Percentiles rank a stretch among this genome's conserved stretches.
phyloP scores from a whole-genome alignment of 352 stramenopile genomes.

The Phytophthora palmivora region DNA sequence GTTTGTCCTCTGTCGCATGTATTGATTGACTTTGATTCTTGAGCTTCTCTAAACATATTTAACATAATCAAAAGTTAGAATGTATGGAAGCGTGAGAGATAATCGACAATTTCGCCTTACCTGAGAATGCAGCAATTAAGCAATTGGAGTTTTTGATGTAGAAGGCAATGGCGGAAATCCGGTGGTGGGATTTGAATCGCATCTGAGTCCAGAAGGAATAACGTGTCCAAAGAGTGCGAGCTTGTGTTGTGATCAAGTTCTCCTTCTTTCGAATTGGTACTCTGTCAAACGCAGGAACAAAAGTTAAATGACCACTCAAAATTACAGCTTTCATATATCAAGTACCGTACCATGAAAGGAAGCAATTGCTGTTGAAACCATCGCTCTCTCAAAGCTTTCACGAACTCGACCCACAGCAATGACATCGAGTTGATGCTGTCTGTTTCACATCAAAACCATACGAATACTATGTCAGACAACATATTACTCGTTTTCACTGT shows the following conservation, averaged over 20 bases:
- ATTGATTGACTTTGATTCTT: slow-evolving; percentile 25
- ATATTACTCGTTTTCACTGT: neutral
- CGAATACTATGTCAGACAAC: slow-evolving; percentile 20
- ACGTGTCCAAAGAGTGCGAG: slow-evolving; percentile 48
- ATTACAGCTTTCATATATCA: neutral
- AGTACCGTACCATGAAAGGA: slow-evolving; percentile 64
- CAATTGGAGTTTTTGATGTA: slow-evolving; percentile 85
- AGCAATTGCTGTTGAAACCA: slow-evolving; percentile 76
- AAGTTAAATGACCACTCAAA: neutral
- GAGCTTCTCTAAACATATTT: slow-evolving; percentile 27
- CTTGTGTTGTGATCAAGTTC: slow-evolving; percentile 37
- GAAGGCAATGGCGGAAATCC: slow-evolving; percentile 76
- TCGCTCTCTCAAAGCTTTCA: slow-evolving; percentile 72
- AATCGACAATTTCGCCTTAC: slow-evolving; percentile 18
- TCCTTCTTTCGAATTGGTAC: slow-evolving; percentile 37
- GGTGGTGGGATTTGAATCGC: slow-evolving; percentile 57
- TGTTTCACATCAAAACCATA: slow-evolving; percentile 27
- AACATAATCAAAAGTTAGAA: neutral
- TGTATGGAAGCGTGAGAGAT: neutral
- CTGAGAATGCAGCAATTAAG: slow-evolving; percentile 83
- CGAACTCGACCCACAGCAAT: slow-evolving; percentile 86
- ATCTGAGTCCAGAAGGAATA: slow-evolving; percentile 64
- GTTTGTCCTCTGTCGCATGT: slow-evolving; percentile 7
- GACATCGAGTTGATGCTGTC: slow-evolving; percentile 80
- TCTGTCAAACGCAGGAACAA: slow-evolving; percentile 23